Base-by-base conservation (phyloP, 768 basidiomycete genomes). In the Leccinum subgranulosum region DNA sequence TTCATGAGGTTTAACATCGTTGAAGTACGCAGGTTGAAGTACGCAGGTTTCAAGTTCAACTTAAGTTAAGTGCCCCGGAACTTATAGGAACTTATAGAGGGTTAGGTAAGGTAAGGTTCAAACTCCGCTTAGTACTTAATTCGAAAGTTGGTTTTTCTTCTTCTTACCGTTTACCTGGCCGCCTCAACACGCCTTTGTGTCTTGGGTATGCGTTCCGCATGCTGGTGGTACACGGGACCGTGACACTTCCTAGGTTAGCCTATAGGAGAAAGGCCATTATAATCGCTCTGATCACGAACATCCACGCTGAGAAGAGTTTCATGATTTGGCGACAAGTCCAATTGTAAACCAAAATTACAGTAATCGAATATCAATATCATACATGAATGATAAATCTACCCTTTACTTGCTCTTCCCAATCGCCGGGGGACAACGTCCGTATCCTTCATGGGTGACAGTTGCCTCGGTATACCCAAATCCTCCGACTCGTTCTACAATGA, bases 251-350 rank as follows among this genome's bases (percentile, higher is more conserved):
- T 63, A 58, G 65, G 75, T 71, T 78, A 84, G 84, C 77, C 71
- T 62, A 81, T 80, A 87, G 54, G 51, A 52, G 59, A 73, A 76
- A 47, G 72, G 85, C 88, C 88, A 79, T 78, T 71, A 83, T 90
- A 90, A 92, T 91, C 89, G 83, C 89, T 90, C 87, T 77, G 72
- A 85, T 85, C 84, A 81, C 87, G 77, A 69, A 75, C 55, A 69
- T 68, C 61, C 75, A 90, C 86, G 87, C 81, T 65, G 84, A 83
- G 76, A 81, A 81, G 87, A 88, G 89, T 91, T 92, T 92, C 89
- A 90, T 91, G 85, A 76, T 77, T 82, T 73, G 88, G 88, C 87
- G 57, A 89, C 79, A 88, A 59, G 31, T 53, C 14, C 46, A n/a
- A 27, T 33, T 51, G 23, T 36, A 25, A 8, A 9, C 27, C 17